Conservation (phyloP, 441 rosid species). For the Mallotus repandus region DNA sequence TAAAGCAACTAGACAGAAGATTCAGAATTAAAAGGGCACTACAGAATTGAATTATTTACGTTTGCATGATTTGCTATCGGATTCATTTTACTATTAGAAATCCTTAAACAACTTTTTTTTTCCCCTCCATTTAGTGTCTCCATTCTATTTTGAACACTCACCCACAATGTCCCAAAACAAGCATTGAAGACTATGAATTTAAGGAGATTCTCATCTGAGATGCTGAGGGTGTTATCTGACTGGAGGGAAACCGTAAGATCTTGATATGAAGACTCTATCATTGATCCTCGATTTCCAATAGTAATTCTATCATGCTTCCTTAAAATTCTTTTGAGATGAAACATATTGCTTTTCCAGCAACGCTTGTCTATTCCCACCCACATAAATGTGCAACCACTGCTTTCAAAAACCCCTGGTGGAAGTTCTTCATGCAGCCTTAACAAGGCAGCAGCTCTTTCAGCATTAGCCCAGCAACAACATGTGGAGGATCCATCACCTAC, state of each 20-base stretch:
- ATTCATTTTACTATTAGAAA: neutral
- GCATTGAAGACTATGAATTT: conserved; percentile 52
- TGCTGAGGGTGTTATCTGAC: conserved; percentile 47
- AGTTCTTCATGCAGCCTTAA: conserved; percentile 65
- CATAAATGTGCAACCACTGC: conserved; percentile 36
- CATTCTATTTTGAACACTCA: conserved; percentile 32
- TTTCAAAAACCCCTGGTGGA: conserved; percentile 38
- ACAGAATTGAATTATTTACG: neutral
- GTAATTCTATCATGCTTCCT: conserved; percentile 51
- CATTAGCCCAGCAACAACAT: conserved; percentile 78
- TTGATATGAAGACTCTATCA: conserved; percentile 54
- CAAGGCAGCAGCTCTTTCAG: conserved; percentile 62
- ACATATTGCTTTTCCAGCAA: conserved; percentile 33
- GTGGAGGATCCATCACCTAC: conserved; percentile 87
- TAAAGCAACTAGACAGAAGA: neutral
- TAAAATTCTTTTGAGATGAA: conserved; percentile 60
- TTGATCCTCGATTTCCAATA: conserved; percentile 53
- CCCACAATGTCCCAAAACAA: conserved; percentile 58
- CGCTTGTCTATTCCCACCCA: conserved; percentile 35
- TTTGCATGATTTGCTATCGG: neutral
- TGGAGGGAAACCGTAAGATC: conserved; percentile 46
- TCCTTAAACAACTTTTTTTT: neutral
- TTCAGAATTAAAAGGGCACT: conserved; percentile 7
- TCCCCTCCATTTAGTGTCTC: neutral
- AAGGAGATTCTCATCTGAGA: conserved; percentile 62